A percentile compares a stretch with the other conserved stretches of the same genome.
phyloP scores from a whole-genome alignment of 2,329 filamentous ascomycete genomes.

The Metarhizium rileyi region DNA sequence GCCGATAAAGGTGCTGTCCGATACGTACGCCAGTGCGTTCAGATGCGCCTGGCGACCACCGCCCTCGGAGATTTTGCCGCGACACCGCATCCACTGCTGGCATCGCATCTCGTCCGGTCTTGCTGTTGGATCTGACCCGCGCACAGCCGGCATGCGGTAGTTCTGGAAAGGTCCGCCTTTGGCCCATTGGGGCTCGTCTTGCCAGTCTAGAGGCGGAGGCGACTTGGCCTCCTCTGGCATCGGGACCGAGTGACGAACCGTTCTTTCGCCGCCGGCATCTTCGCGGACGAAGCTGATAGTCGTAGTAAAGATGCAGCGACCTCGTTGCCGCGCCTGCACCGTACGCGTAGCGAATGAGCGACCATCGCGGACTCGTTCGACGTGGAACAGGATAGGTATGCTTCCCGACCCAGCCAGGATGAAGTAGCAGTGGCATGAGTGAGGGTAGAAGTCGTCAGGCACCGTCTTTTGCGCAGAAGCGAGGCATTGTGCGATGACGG shows the following conservation, averaged over 20 bases:
- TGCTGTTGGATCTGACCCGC: conserved; percentile 27
- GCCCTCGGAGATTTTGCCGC: conserved; percentile 60
- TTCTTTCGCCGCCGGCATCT: conserved; percentile 39
- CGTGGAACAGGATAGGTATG: conserved; percentile 87
- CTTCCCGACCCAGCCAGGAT: conserved; percentile 78
- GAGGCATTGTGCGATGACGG: conserved; percentile 86
- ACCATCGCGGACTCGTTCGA: conserved; percentile 86
- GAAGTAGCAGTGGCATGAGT: conserved; percentile 99
- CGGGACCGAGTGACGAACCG: conserved; percentile 55
- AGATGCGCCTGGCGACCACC: conserved; percentile 76
- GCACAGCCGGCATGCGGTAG: conserved; percentile 30
- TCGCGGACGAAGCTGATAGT: conserved; percentile 80
- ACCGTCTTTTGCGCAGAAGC: conserved; percentile 84
- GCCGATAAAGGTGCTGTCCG: conserved; percentile 86
- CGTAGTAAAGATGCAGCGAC: conserved; percentile 87
- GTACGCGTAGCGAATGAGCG: conserved; percentile 84
- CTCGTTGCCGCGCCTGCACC: conserved; percentile 87
- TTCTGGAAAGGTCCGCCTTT: conserved; percentile 40
- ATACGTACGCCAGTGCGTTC: conserved; percentile 84
- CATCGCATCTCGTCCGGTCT: conserved; percentile 58
- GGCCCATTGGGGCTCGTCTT: conserved; percentile 39
- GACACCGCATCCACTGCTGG: conserved; percentile 64
- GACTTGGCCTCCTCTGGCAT: conserved; percentile 38
- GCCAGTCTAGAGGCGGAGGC: conserved; percentile 29
- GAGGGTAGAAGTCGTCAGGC: conserved; percentile 66